Evolutionary conservation across 2,329 filamentous ascomycete genomes (phyloP), one percentile per base, ranked within the genome.

Genomic region (Xylariales sp.): DNA sequence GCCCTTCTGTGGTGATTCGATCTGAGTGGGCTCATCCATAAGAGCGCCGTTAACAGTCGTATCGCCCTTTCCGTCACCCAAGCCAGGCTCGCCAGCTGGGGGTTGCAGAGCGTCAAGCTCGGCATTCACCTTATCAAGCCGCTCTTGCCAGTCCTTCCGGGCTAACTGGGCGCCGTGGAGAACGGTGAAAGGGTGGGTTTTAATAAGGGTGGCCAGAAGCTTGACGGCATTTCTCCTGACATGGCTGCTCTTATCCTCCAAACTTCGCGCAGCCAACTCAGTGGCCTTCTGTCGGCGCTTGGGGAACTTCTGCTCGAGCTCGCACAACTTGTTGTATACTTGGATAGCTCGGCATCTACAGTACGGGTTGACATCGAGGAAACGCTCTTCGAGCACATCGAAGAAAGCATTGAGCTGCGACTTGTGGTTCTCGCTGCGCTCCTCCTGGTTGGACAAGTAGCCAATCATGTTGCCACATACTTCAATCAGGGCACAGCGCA

Each of bases 231-330:
- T 97, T 41, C 90, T 79, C 44, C 93, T 78, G 21, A 98, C 93
- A 53, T 97, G 95, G 63, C 93, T 98, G 66, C 91, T 97, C 72
- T 95, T 97, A 66, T 98, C 94, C 60, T 96, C 88, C 3, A 98
- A 71, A 60, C 91, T 97, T 50, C 87, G 79, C 40, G 86, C 83
- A 1, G 93, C 90, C 18, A 96, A 70, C 57, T 96, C 88, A 2
- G 91, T 86, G 4, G 85, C 91, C 55, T 78, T 85, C 59, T 96
- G 90, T 43, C 93, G 76, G 39, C 90, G 78, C 65, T 96, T 96
- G 25, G 90, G 88, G 53, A 94, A 96, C 58, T 97, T 97, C 47
- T 91, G 88, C 32, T 95, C 88, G n/a, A 97, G 73, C 40, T 96
- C 89, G 53, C 90, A 96, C 11, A 98, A 75, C 56, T 83, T 91